phyloP scores from a whole-genome alignment of 1,284 basidiomycete species.

The Cryptococcus floricola region DNA sequence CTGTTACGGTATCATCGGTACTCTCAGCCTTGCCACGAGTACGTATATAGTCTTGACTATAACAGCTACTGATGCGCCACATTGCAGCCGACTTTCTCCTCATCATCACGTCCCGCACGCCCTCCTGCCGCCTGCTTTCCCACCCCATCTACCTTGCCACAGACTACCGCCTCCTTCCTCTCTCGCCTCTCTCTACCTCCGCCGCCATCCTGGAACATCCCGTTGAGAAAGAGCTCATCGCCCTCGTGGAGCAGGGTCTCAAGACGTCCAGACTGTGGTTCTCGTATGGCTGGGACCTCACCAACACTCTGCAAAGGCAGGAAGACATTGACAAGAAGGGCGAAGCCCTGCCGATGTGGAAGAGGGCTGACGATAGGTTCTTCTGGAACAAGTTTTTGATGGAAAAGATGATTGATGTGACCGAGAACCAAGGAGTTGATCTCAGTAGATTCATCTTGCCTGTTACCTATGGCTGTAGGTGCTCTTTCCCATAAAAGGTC shows the following conservation, averaged over 20 bases:
- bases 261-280: constrained; percentile 78
- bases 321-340: constrained; percentile 58
- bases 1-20: constrained; percentile 78
- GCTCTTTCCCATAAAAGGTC: not conserved
- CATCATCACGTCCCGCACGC: constrained; percentile 78
- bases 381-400: constrained; percentile 88
- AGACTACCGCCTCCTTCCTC: constrained; percentile 86
- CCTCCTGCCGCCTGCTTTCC: constrained; percentile 72
- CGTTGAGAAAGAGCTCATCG: constrained; percentile 81
- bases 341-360: constrained; percentile 23
- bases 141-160: constrained; percentile 85
- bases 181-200: constrained; percentile 63
- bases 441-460: constrained; percentile 78
- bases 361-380: constrained; percentile 86
- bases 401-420: constrained; percentile 47
- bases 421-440: constrained; percentile 41
- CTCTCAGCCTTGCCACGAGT: constrained; percentile 83
- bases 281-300: constrained; percentile 88
- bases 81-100: constrained; percentile 83
- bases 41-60: constrained; percentile 58
- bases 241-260: constrained; percentile 81
- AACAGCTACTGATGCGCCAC: constrained; percentile 56
- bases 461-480: constrained; percentile 82
- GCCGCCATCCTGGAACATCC: constrained; percentile 63
- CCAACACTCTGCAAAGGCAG: constrained; percentile 82